phyloP scores from a whole-genome alignment of 441 rosid genomes.

The Capsella rubella region DNA sequence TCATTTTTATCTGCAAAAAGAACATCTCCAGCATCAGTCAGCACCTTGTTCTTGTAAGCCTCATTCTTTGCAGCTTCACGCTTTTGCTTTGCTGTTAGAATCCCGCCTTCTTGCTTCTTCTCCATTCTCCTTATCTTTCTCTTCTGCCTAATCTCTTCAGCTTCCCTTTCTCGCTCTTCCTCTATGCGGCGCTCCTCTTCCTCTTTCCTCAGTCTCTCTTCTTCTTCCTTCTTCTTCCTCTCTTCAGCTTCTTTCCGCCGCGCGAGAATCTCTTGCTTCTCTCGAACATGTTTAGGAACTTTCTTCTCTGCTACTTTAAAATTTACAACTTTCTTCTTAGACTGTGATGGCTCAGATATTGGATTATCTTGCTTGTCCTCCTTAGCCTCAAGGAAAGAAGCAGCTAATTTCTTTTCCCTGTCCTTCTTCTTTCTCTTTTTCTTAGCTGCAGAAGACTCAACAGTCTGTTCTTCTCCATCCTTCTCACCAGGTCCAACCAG shows the following conservation, averaged over 20 bases:
- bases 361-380: conserved; percentile 59
- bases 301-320: conserved; percentile 84
- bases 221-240: conserved; percentile 83
- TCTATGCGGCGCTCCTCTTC: conserved; percentile 83
- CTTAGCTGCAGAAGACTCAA: conserved; percentile 85
- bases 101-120: conserved; percentile 88
- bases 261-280: conserved; percentile 93
- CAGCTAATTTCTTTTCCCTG: conserved; percentile 69
- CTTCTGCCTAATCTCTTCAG: conserved; percentile 88
- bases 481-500: conserved; percentile 54
- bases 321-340: conserved; percentile 74
- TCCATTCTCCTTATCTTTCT: conserved; percentile 88
- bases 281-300: conserved; percentile 89
- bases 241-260: conserved; percentile 82
- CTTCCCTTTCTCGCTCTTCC: conserved; percentile 90
- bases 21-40: conserved; percentile 61
- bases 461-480: conserved; percentile 73
- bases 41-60: conserved; percentile 79
- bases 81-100: conserved; percentile 91
- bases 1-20: conserved; percentile 58
- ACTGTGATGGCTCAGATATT: conserved; percentile 51
- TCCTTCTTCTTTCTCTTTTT: conserved; percentile 83
- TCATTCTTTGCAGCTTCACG: conserved; percentile 78
- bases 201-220: conserved; percentile 83
- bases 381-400: conserved; percentile 45